These are phyloP conservation scores for Pseudocercospora eumusae DNA, from an alignment of 2,329 filamentous ascomycete species.

Conservation along the genomic window DNA sequence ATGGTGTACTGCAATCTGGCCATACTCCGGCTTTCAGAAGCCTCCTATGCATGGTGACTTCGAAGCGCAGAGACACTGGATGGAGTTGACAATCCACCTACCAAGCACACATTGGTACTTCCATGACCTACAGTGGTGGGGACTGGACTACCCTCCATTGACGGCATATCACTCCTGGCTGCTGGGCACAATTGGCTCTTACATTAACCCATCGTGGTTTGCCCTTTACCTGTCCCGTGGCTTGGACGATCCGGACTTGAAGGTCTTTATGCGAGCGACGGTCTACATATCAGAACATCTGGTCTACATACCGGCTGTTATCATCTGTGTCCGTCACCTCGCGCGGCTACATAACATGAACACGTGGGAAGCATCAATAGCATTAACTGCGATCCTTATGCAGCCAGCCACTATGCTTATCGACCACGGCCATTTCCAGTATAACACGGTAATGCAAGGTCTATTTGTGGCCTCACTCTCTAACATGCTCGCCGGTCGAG, in stretches of 20 bases:
- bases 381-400: conserved; percentile 86
- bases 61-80: conserved; percentile 97
- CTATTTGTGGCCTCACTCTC: conserved; percentile 84
- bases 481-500: conserved; percentile 79
- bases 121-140: conserved; percentile 96
- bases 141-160: conserved; percentile 93
- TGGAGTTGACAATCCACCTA: conserved; percentile 89
- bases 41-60: conserved; percentile 97
- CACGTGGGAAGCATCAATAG: conserved; percentile 76
- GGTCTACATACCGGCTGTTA: conserved; percentile 78
- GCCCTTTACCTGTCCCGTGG: conserved; percentile 79
- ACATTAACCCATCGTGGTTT: conserved; percentile 85
- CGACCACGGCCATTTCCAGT: conserved; percentile 95
- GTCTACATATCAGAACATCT: conserved; percentile 90
- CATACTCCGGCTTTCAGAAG: conserved; percentile 82
- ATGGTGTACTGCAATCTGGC: conserved; percentile 91
- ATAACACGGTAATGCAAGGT: conserved; percentile 98
- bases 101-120: conserved; percentile 97
- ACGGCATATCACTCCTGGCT: conserved; percentile 98
- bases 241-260: conserved; percentile 73
- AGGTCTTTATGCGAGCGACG: conserved; percentile 93
- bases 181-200: conserved; percentile 77
- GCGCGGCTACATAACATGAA: conserved; percentile 74
- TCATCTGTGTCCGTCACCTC: conserved; percentile 82
- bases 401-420: conserved; percentile 88